Evolutionary conservation across 2,329 filamentous ascomycete species (phyloP).

Genomic region (Fusarium keratoplasticum): DNA sequence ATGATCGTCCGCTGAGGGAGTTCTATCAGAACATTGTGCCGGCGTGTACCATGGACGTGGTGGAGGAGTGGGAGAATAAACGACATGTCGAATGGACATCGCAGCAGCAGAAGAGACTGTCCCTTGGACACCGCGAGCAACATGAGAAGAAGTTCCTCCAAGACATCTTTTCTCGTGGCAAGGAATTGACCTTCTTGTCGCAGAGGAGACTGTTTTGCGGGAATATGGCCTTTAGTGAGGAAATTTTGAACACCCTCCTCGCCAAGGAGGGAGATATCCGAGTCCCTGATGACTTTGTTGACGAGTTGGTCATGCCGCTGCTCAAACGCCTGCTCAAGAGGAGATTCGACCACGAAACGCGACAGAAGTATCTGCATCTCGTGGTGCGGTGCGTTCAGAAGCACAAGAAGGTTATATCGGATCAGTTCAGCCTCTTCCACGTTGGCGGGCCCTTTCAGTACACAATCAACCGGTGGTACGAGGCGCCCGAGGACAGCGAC

Average conservation of each 20-base stretch:
- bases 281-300: constrained; percentile 34
- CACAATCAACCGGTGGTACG: constrained; percentile 23
- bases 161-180: constrained; percentile 23
- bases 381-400: constrained; percentile 19
- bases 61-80: constrained; percentile 36
- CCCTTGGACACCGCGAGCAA: constrained; percentile 28
- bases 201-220: constrained; percentile 27
- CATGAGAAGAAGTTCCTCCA: constrained; percentile 30
- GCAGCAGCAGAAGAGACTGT: constrained; percentile 22
- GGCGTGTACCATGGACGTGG: constrained; percentile 30
- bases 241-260: constrained; percentile 24
- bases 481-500: background rate
- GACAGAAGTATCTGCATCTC: constrained; percentile 29
- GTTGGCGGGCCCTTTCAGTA: constrained; percentile 18
- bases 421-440: constrained; percentile 1
- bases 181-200: background rate
- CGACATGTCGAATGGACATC: constrained; percentile 21
- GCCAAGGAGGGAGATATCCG: constrained; percentile 5
- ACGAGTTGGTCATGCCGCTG: constrained; percentile 32
- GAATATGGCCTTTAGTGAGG: constrained; percentile 25
- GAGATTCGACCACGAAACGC: constrained; percentile 11
- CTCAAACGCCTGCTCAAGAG: constrained; percentile 35
- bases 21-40: constrained; percentile 43
- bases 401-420: background rate
- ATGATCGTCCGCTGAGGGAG: constrained; percentile 33